These are phyloP conservation scores for Hypocrella siamensis DNA, from an alignment of 2,329 filamentous ascomycete species.

Conservation along the genomic window DNA sequence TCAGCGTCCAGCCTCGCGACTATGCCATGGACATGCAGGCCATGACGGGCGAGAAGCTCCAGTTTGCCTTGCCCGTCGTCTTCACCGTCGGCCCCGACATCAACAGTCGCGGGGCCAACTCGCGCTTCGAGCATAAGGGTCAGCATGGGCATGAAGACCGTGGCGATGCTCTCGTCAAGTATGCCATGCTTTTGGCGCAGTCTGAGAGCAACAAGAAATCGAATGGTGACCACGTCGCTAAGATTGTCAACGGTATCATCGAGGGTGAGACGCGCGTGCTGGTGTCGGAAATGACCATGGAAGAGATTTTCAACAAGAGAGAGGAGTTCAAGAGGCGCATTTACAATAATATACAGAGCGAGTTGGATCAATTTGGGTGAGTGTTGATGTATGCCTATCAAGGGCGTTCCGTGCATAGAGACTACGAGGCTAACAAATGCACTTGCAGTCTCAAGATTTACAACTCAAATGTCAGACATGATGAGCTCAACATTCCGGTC, in stretches of 20 bases:
- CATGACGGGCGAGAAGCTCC: constrained; percentile 80
- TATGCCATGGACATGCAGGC: constrained; percentile 72
- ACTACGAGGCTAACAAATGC: background rate
- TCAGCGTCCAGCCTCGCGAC: constrained; percentile 60
- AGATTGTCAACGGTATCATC: constrained; percentile 81
- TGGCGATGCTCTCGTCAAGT: constrained; percentile 58
- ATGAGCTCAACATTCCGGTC: too few species aligned
- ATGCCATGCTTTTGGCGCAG: constrained; percentile 64
- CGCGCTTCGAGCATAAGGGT: constrained; percentile 3
- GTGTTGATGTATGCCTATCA: constrained; percentile 14
- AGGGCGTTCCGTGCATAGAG: too few species aligned
- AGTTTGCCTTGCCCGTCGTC: constrained; percentile 67
- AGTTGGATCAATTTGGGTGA: constrained; percentile 53
- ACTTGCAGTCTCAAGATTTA: constrained; percentile 45
- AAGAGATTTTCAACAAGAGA: constrained; percentile 69
- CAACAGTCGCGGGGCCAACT: constrained; percentile 36
- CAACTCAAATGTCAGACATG: constrained; percentile 37
- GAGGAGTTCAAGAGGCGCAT: constrained; percentile 64
- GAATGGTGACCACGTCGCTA: constrained; percentile 49
- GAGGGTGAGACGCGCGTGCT: constrained; percentile 76
- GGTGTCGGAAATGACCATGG: constrained; percentile 83
- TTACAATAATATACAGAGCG: constrained; percentile 60
- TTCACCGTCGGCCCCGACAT: constrained; percentile 77
- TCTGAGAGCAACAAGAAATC: constrained; percentile 30
- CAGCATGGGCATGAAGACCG: constrained; percentile 28